Percentiles rank a stretch among this genome's conserved stretches.
phyloP scores from a whole-genome alignment of 176 grass and related monocot species.

The Cenchrus purpureus region DNA sequence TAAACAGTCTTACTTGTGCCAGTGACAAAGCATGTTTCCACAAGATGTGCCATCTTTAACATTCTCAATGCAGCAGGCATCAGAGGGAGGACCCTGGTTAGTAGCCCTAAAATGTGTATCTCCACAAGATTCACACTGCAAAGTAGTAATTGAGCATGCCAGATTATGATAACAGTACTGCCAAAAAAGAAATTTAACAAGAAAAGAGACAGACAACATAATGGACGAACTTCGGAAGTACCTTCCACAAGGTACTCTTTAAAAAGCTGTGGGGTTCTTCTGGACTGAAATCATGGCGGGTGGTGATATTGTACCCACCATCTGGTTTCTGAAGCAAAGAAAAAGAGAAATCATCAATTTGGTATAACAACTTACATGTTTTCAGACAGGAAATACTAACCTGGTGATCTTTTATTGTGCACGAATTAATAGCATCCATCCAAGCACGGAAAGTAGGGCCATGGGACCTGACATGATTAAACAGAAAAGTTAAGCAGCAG shows the following conservation, averaged over 20 bases:
- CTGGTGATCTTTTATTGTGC: slow-evolving; percentile 48
- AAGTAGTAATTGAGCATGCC: slow-evolving; percentile 33
- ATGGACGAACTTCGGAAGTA: slow-evolving; percentile 39
- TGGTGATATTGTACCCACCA: slow-evolving; percentile 70
- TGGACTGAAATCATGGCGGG: slow-evolving; percentile 61
- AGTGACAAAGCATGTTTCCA: slow-evolving; percentile 57
- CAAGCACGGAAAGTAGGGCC: slow-evolving; percentile 61
- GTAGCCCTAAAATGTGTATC: slow-evolving; percentile 48
- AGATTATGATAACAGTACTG: slow-evolving; percentile 16
- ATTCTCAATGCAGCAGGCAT: slow-evolving; percentile 68
- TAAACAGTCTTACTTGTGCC: slow-evolving; percentile 73
- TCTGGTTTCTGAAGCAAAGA: slow-evolving; percentile 58
- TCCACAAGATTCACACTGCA: slow-evolving; percentile 67
- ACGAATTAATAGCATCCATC: slow-evolving; percentile 77
- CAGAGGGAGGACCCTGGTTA: slow-evolving; percentile 42
- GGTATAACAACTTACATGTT: slow-evolving; percentile 2
- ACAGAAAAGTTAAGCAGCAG: slow-evolving; percentile 28
- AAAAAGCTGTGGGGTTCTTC: slow-evolving; percentile 39
- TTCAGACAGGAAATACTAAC: slow-evolving; percentile 45
- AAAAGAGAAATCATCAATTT: slow-evolving; percentile 32
- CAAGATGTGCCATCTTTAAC: slow-evolving; percentile 35
- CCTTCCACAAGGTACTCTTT: slow-evolving; percentile 52
- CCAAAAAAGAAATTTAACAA: slow-evolving; percentile 6
- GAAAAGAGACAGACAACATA: not conserved
- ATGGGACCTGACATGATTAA: slow-evolving; percentile 51